phyloP scores from a whole-genome alignment of 495 filamentous ascomycete species.

The Collariella sp. region DNA sequence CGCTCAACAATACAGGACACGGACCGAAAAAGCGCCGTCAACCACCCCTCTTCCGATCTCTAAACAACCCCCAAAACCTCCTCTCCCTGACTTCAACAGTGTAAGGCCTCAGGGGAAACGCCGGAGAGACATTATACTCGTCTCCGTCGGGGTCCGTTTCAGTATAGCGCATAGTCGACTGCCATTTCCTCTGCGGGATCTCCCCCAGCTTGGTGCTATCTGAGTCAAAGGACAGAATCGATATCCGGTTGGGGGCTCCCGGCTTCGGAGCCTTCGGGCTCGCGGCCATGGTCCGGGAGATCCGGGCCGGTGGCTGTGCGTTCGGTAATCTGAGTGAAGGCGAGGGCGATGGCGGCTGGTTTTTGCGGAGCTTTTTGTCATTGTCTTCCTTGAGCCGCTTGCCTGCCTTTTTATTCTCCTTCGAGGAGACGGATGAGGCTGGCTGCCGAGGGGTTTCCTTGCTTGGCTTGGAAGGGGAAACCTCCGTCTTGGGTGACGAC shows the following conservation, averaged over 20 bases:
- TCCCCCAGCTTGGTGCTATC: constrained; percentile 34
- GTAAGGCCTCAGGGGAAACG: constrained; percentile 28
- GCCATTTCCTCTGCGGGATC: constrained; percentile 25
- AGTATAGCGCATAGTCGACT: constrained; percentile 7
- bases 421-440: background rate
- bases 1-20: no score
- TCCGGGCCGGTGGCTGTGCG: background rate
- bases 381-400: background rate
- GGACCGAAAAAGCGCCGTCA: no score
- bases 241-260: constrained; percentile 18
- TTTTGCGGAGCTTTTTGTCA: background rate
- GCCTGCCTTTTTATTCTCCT: background rate
- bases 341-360: background rate
- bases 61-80: constrained; percentile 25
- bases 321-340: background rate
- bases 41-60: constrained; percentile 7
- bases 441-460: background rate
- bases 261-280: background rate
- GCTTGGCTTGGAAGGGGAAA: background rate
- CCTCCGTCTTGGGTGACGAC: background rate
- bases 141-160: constrained; percentile 11
- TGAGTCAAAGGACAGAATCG: constrained; percentile 24
- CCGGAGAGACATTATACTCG: constrained; percentile 23
- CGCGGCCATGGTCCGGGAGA: background rate
- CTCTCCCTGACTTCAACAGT: constrained; percentile 21